Conservation (phyloP, 352 stramenopile species). For the Globisporangium megalacanthum region DNA sequence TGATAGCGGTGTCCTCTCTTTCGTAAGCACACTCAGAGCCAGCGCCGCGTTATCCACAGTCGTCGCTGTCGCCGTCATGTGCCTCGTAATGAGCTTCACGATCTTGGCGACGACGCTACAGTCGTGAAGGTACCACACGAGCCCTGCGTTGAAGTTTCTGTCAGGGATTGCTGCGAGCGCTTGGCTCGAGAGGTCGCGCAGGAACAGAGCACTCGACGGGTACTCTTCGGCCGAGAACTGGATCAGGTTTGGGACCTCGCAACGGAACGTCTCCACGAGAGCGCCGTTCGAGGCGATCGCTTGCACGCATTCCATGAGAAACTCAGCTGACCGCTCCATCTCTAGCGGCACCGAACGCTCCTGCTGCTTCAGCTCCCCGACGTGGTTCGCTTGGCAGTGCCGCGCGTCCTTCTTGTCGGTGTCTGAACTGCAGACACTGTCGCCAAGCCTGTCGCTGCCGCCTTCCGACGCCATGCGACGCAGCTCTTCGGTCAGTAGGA, state of each 20-base stretch:
- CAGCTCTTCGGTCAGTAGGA: slow-evolving; percentile 45
- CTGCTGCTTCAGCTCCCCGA: neutral
- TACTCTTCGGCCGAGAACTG: slow-evolving; percentile 63
- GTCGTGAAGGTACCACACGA: slow-evolving; percentile 78
- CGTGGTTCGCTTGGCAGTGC: neutral
- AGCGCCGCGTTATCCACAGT: slow-evolving; percentile 23
- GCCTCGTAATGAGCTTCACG: slow-evolving; percentile 37
- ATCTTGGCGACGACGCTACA: slow-evolving; percentile 42
- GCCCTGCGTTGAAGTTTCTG: slow-evolving; percentile 60
- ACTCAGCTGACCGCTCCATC: slow-evolving; percentile 31
- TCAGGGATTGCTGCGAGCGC: slow-evolving; percentile 39
- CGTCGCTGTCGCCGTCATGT: slow-evolving; percentile 26
- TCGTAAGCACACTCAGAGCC: slow-evolving; percentile 22
- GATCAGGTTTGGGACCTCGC: slow-evolving; percentile 65
- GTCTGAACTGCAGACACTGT: neutral
- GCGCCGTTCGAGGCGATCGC: slow-evolving; percentile 39
- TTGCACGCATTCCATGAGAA: slow-evolving; percentile 62
- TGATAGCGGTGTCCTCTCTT: neutral
- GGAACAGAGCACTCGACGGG: slow-evolving; percentile 29
- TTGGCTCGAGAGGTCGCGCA: slow-evolving; percentile 41
- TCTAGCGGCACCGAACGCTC: slow-evolving; percentile 3
- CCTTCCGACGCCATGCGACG: slow-evolving; percentile 11
- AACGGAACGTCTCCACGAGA: slow-evolving; percentile 64
- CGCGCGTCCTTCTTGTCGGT: too few species aligned
- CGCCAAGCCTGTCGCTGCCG: neutral